phyloP scores from a whole-genome alignment of 106 monocot genomes.

The Dioscorea dumetorum region DNA sequence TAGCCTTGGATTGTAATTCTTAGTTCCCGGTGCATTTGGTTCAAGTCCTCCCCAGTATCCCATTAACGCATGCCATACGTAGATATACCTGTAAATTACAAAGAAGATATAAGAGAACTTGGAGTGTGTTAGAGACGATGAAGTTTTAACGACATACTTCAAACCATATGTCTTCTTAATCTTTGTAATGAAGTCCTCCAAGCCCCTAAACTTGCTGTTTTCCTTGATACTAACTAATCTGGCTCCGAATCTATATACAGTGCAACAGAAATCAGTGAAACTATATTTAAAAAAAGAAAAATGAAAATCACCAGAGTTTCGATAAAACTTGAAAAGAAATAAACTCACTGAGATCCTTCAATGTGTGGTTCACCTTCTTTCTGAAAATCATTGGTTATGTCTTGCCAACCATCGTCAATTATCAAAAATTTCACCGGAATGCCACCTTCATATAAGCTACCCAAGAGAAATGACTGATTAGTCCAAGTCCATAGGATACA shows the following conservation, averaged over 20 bases:
- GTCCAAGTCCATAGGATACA: not conserved
- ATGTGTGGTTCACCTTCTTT: conserved; percentile 33
- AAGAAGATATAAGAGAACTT: too few relatives aligned
- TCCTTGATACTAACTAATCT: conserved; percentile 35
- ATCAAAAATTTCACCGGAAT: conserved; percentile 42
- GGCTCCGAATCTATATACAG: conserved; percentile 23
- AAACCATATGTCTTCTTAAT: conserved; percentile 33
- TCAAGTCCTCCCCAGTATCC: conserved; percentile 51
- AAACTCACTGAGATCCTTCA: conserved; percentile 43
- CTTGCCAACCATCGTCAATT: conserved; percentile 57
- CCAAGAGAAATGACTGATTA: not conserved
- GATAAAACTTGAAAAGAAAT: too few relatives aligned
- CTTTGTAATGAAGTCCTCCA: conserved; percentile 27
- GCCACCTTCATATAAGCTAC: conserved; percentile 34
- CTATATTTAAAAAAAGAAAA: too few relatives aligned
- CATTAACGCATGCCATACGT: conserved; percentile 47
- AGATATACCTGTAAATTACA: conserved; percentile 22
- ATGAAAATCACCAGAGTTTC: too few relatives aligned
- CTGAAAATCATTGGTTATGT: conserved; percentile 37
- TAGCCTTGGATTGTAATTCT: conserved; percentile 33
- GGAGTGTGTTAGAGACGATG: too few relatives aligned
- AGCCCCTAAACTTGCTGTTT: conserved; percentile 30
- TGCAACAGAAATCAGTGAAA: not conserved
- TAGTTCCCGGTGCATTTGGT: conserved; percentile 26
- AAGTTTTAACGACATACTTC: conserved; percentile 12